phyloP scores from a whole-genome alignment of 495 filamentous ascomycete genomes.

The Umbilicaria muhlenbergii region DNA sequence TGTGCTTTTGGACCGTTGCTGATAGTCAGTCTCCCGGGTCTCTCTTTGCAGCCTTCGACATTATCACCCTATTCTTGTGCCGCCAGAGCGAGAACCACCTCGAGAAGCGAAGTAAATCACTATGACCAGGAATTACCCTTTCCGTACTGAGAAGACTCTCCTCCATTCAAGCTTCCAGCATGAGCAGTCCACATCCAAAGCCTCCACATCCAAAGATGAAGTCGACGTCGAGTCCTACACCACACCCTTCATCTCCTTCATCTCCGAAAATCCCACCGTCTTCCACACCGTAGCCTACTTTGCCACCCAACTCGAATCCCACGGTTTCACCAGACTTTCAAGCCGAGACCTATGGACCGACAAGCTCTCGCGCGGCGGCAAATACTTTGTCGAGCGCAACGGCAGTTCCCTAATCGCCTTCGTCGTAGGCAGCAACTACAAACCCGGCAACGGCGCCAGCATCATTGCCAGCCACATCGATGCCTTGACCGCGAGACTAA shows the following conservation, averaged over 20 bases:
- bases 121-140: too few species aligned
- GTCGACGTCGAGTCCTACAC: conserved; percentile 42
- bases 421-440: conserved; percentile 62
- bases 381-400: conserved; percentile 80
- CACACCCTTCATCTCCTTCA: conserved; percentile 74
- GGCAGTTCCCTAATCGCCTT: conserved; percentile 81
- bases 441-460: conserved; percentile 69
- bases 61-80: too few species aligned
- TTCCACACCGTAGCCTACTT: conserved; percentile 77
- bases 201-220: too few species aligned
- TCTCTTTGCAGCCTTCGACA: too few species aligned
- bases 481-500: conserved; percentile 73
- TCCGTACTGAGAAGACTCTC: too few species aligned
- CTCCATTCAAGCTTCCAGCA: too few species aligned
- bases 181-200: too few species aligned
- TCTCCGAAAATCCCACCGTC: conserved; percentile 79
- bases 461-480: conserved; percentile 85
- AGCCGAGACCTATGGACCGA: conserved; percentile 63
- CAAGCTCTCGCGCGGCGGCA: conserved; percentile 64
- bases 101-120: too few species aligned
- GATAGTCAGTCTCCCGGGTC: too few species aligned
- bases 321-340: conserved; percentile 64
- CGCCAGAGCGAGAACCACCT: too few species aligned
- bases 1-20: too few species aligned
- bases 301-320: conserved; percentile 47